These are phyloP conservation scores for Neotropicomus parvogracilis DNA, from an alignment of 1,284 basidiomycete genomes.

Conservation along the genomic window DNA sequence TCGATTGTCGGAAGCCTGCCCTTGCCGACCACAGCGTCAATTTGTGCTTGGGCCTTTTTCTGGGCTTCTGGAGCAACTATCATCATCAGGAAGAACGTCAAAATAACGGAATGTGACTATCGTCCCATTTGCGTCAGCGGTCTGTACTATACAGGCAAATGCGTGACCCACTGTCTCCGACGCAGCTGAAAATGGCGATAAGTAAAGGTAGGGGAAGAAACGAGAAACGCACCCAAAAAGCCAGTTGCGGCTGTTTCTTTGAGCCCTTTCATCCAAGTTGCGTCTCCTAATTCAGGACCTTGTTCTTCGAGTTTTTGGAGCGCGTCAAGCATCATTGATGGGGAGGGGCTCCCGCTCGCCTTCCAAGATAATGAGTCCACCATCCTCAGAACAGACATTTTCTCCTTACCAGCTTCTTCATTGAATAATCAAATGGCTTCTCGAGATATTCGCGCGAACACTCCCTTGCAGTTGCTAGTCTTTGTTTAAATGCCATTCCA, in stretches of 20 bases:
- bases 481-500: too few species aligned
- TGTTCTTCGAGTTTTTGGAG: not conserved
- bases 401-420: conserved; percentile 3
- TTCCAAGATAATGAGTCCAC: not conserved
- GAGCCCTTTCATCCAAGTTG: not conserved
- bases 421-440: conserved; percentile 2
- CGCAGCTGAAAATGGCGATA: not conserved
- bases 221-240: not conserved
- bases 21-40: too few species aligned
- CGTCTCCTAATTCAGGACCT: not conserved
- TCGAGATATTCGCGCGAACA: conserved; percentile 1
- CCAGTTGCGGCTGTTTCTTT: not conserved
- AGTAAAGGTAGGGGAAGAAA: not conserved
- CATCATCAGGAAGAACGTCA: too few species aligned
- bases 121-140: too few species aligned
- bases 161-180: not conserved
- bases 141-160: too few species aligned
- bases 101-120: not conserved
- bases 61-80: too few species aligned
- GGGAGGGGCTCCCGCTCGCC: not conserved
- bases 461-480: too few species aligned
- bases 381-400: too few species aligned
- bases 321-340: not conserved
- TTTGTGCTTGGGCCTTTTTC: too few species aligned
- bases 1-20: too few species aligned